phyloP scores from a whole-genome alignment of 2,329 filamentous ascomycete species.

The Emmonsia crescens region DNA sequence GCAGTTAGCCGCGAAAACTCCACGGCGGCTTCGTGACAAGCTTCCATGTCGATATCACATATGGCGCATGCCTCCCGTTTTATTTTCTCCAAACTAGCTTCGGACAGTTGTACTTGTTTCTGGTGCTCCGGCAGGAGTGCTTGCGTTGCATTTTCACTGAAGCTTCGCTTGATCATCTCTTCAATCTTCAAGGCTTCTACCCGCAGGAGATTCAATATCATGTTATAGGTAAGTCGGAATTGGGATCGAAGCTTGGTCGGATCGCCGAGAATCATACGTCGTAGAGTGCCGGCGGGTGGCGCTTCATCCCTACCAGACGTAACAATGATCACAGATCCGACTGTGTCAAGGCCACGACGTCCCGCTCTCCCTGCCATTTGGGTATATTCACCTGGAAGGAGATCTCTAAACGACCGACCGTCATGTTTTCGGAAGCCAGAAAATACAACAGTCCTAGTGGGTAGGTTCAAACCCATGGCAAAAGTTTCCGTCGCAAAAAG shows the following conservation, averaged over 20 bases:
- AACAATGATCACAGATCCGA: slow-evolving; percentile 91
- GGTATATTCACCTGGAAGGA: slow-evolving; percentile 91
- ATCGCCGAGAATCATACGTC: slow-evolving; percentile 91
- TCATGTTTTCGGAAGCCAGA: slow-evolving; percentile 96
- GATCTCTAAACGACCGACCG: slow-evolving; percentile 78
- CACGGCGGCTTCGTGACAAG: slow-evolving; percentile 71
- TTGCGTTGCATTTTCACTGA: slow-evolving; percentile 95
- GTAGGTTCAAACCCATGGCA: slow-evolving; percentile 93
- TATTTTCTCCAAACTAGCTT: slow-evolving; percentile 82
- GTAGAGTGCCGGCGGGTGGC: slow-evolving; percentile 68
- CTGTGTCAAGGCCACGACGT: slow-evolving; percentile 79
- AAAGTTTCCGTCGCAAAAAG: slow-evolving; percentile 97
- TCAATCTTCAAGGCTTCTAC: slow-evolving; percentile 97
- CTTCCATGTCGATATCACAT: slow-evolving; percentile 70
- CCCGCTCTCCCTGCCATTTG: slow-evolving; percentile 97
- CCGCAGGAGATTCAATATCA: slow-evolving; percentile 91
- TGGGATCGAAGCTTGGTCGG: slow-evolving; percentile 92
- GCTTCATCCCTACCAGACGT: slow-evolving; percentile 71
- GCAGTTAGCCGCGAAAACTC: slow-evolving; percentile 68
- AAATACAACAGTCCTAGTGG: slow-evolving; percentile 92
- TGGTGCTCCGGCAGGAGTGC: slow-evolving; percentile 90
- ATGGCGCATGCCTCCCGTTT: slow-evolving; percentile 73
- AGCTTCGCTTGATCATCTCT: slow-evolving; percentile 99
- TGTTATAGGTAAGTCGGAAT: slow-evolving; percentile 96
- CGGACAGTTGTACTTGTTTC: slow-evolving; percentile 82